Base-by-base conservation (phyloP, 306 rosid species). In the Elaeagnus macrophylla region DNA sequence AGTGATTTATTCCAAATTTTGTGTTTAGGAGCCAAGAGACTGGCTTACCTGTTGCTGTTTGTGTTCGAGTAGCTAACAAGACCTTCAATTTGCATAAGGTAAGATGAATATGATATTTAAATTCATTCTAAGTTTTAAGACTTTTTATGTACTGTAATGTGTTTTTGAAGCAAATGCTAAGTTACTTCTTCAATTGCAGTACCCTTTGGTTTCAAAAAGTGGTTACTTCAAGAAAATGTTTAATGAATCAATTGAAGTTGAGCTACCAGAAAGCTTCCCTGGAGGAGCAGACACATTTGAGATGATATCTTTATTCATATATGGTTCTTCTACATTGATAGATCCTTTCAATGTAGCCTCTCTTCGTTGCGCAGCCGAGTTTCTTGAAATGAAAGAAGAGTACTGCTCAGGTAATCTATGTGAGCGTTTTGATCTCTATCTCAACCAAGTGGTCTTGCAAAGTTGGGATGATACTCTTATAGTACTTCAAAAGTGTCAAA, bases 381-480 rank as follows among this genome's bases (percentile, higher is more conserved):
- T 81, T 62, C 95, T 89, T 44, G 87, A 85, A 15, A 85, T 89
- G 95, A 85, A 85, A 17, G 94, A 83, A 66, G 79, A 82, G n/a
- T 58, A 78, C 53, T 78, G 51, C 61, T 63, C 82, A 6, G 65
- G 86, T 13, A 89, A 85, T 66, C 87, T 89, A 47, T 83, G 89
- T 15, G 87, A 81, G 42, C 65, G 86, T 37, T 85, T 81, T 14
- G 84, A 89, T 70, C 88, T 85, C 56, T 89, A 85, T 59, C 59
- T 89, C 42, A 89, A 83, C 68, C 95, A 83, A 73, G 94, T 85
- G 10, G 95, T 83, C 32, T 56, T 85, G 67, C 95, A 89, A 69
- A 85, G 82, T 54, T 89, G 97, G 97, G 85, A 89, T 50, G 95
- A 85, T 77, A 89, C 97, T 0, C 70, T 83, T 13, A 85, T 85